Conservation (phyloP, 495 filamentous ascomycete species). For the Xylaria acuta region DNA sequence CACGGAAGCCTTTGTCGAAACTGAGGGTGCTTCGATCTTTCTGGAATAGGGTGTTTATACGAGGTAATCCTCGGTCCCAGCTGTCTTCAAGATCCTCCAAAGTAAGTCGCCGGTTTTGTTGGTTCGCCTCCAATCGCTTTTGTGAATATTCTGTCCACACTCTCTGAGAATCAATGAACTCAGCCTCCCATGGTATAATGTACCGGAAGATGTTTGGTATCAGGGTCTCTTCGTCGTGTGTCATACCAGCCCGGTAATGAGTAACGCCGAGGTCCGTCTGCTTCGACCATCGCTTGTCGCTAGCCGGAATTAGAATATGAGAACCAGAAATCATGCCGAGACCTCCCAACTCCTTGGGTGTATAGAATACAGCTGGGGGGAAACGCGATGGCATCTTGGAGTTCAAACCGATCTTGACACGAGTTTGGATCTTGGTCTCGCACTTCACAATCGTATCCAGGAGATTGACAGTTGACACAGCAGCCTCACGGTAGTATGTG, state of each 20-base stretch:
- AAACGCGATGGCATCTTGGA: conserved; percentile 99
- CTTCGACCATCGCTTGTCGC: conserved; percentile 97
- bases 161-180: conserved; percentile 98
- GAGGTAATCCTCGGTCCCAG: conserved; percentile 97
- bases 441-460: conserved; percentile 99
- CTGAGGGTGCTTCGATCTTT: conserved; percentile 97
- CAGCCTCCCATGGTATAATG: conserved; percentile 99
- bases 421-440: conserved; percentile 99
- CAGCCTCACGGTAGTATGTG: conserved; percentile 98
- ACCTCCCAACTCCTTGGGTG: conserved; percentile 96
- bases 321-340: conserved; percentile 99
- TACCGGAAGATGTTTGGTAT: conserved; percentile 99
- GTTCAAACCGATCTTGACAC: conserved; percentile 98
- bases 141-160: conserved; percentile 99
- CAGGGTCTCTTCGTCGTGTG: conserved; percentile 95
- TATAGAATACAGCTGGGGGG: conserved; percentile 98
- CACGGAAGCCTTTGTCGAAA: conserved; percentile 98
- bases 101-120: conserved; percentile 94
- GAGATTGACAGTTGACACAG: conserved; percentile 94
- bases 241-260: conserved; percentile 98
- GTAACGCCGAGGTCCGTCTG: conserved; percentile 98
- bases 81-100: conserved; percentile 98
- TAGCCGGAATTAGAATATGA: conserved; percentile 97
- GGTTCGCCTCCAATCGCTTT: conserved; percentile 95
- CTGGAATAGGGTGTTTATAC: conserved; percentile 99